Base-by-base conservation (phyloP, 2,329 filamentous ascomycete species). In the Cladosporium colombiae region DNA sequence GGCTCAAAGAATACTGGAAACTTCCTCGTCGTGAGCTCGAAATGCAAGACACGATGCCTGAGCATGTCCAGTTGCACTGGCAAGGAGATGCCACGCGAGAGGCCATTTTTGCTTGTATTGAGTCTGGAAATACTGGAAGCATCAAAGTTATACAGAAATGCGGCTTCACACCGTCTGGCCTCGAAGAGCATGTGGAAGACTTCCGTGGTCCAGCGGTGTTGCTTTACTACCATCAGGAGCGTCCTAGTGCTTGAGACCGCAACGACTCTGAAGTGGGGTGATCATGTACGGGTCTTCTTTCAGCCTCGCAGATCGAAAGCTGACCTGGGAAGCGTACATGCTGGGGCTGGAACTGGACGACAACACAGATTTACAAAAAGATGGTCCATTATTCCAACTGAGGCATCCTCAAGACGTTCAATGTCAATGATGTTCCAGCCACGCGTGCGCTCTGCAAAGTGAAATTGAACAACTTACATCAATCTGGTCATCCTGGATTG, bases 1-100 rank as follows among this genome's bases (percentile, higher is more conserved):
- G 57, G 57, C 37, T 59, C 35, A 59, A 46, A n/a, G 57, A 37
- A n/a, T 59, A 59, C 33, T 59, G 57, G 57, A 37, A 49, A 18
- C 35, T 46, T 31, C 57, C 57, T 46, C 57, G 57, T 7, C 33
- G 33, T n/a, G 57, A 59, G 37, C 16, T 46, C 33, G 37, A 59
- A 2, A 27, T 46, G 23, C 57, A 59, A 44, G 33, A 37, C 11
- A 46, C 21, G n/a, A 59, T 44, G 57, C 35, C 13, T 21, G 57
- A 59, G 25, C 11, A 25, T 37, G 4, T 3, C 23, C 35, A 44
- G 37, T 37, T 59, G 25, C 35, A 49, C 31, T 44, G 35, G 57
- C 21, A 59, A 46, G 57, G 57, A 40, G 57, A 59, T 27, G n/a
- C 25, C 27, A 14, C 18, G 33, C 57, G 57, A 21, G 57, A 59